phyloP scores from a whole-genome alignment of 495 filamentous ascomycete genomes.

The Jackrogersella minutella region DNA sequence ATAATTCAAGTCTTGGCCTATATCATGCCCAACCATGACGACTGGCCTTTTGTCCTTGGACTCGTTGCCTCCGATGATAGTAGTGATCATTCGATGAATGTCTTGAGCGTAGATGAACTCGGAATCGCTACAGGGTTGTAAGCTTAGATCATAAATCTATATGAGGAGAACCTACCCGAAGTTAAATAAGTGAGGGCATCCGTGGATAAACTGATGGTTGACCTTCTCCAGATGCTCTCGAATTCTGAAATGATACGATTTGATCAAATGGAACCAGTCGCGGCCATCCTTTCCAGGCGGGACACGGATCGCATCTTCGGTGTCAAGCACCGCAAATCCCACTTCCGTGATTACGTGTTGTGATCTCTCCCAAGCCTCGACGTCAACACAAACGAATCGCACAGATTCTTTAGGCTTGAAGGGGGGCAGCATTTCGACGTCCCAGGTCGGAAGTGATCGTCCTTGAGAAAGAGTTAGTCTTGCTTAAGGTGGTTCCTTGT shows the following conservation, averaged over 20 bases:
- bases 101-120: slow-evolving; percentile 39
- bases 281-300: slow-evolving; percentile 66
- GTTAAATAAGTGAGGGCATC: slow-evolving; percentile 76
- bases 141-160: slow-evolving; percentile 36
- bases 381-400: slow-evolving; percentile 80
- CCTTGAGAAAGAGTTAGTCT: slow-evolving; percentile 6
- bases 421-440: slow-evolving; percentile 36
- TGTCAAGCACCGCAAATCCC: slow-evolving; percentile 85
- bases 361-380: slow-evolving; percentile 79
- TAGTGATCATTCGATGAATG: slow-evolving; percentile 27
- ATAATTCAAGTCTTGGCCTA: slow-evolving; percentile 70
- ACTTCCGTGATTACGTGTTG: slow-evolving; percentile 77
- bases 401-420: slow-evolving; percentile 59
- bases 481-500: background rate
- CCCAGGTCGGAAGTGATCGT: slow-evolving; percentile 8
- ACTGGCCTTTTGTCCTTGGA: slow-evolving; percentile 62
- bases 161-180: slow-evolving; percentile 66
- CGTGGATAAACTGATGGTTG: slow-evolving; percentile 71
- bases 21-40: slow-evolving; percentile 81
- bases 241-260: slow-evolving; percentile 78
- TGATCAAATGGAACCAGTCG: slow-evolving; percentile 71
- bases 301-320: slow-evolving; percentile 58
- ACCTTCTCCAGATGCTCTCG: slow-evolving; percentile 67
- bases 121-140: slow-evolving; percentile 44
- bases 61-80: slow-evolving; percentile 42